phyloP scores from a whole-genome alignment of 139 green algal genomes.

The Chlorella ohadii region DNA sequence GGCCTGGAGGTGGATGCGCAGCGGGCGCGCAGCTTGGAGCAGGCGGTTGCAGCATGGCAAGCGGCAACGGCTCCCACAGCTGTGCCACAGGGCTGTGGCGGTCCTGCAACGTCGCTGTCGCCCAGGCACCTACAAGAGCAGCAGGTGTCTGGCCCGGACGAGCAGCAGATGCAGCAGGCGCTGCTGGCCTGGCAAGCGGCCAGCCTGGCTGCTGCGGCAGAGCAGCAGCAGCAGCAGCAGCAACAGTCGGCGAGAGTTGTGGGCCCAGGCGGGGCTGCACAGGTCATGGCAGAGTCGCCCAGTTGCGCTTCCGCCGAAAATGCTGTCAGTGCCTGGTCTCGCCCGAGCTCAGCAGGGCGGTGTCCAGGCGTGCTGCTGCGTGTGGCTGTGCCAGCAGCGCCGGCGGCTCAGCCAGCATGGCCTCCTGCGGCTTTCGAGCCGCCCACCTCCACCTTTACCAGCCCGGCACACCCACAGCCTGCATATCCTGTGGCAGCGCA shows the following conservation, averaged over 20 bases:
- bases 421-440: too few relatives aligned
- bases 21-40: background rate
- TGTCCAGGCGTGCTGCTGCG: background rate
- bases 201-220: background rate
- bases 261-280: background rate
- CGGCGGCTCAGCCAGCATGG: background rate
- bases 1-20: background rate
- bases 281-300: background rate
- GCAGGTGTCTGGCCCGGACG: background rate
- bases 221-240: background rate
- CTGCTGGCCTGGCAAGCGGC: background rate
- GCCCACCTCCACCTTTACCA: too few relatives aligned
- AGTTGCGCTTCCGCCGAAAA: background rate
- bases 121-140: too few relatives aligned
- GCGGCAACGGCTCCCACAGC: background rate
- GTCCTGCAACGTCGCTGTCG: too few relatives aligned
- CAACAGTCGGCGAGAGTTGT: too few relatives aligned
- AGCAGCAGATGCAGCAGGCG: background rate
- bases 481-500: too few relatives aligned
- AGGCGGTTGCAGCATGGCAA: background rate
- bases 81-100: too few relatives aligned
- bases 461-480: too few relatives aligned
- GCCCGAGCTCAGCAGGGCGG: background rate
- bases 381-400: background rate
- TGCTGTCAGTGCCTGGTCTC: background rate